Conservation (phyloP, 805 yeast genomes). For the Komagataella populi region DNA sequence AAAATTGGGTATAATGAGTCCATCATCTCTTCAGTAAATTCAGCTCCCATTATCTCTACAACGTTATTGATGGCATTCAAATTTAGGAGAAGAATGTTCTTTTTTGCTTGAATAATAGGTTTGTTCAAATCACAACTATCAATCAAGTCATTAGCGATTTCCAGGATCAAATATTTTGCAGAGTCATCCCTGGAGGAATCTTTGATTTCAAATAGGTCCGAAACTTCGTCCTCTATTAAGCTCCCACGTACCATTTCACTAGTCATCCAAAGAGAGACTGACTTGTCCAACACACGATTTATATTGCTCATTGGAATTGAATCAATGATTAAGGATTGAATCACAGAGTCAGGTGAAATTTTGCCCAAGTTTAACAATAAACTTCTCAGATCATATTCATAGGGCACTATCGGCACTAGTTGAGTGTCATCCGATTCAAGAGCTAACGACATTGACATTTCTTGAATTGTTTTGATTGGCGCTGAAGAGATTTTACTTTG, state of each 20-base stretch:
- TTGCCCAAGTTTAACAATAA: neutral
- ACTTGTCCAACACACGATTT: conserved; percentile 7
- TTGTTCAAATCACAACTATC: neutral
- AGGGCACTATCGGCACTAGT: neutral
- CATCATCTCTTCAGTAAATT: conserved; percentile 43
- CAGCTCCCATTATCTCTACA: conserved; percentile 17
- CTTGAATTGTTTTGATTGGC: neutral
- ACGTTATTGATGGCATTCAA: conserved; percentile 15
- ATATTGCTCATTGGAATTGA: conserved; percentile 1
- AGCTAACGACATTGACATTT: neutral
- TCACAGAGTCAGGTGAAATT: neutral
- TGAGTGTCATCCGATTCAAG: neutral
- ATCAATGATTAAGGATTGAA: neutral
- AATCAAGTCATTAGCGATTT: conserved; percentile 24
- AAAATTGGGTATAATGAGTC: conserved; percentile 64
- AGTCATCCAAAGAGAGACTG: conserved; percentile 24
- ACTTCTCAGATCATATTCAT: neutral
- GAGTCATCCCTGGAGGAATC: conserved; percentile 10
- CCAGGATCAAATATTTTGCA: conserved; percentile 26
- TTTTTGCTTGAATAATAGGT: neutral
- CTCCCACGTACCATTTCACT: conserved; percentile 13
- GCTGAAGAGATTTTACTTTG: neutral
- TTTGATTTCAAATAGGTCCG: neutral
- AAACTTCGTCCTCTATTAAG: neutral
- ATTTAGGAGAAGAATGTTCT: too few species aligned